Conservation (phyloP, 805 yeast genomes). For the Cyberlindnera mycetangii region DNA sequence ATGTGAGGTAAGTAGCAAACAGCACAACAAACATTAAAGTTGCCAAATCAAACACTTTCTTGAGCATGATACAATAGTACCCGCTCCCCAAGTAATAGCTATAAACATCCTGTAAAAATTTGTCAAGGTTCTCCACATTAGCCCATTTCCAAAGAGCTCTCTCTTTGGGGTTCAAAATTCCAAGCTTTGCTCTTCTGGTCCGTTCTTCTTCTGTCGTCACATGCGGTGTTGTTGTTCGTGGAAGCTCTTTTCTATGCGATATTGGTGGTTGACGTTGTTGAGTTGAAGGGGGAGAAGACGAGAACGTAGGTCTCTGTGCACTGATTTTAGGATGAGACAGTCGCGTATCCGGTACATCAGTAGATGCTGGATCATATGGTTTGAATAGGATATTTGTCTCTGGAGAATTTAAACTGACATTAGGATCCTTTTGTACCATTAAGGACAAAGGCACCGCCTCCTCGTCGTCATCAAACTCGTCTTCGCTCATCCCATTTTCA, state of each 20-base stretch:
- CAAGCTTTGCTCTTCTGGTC: conserved; percentile 30
- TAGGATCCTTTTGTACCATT: conserved; percentile 16
- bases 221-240: conserved; percentile 4
- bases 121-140: conserved; percentile 87
- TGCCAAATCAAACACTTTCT: conserved; percentile 61
- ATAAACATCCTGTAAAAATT: conserved; percentile 79
- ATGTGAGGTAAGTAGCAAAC: conserved; percentile 73
- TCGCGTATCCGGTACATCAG: too few relatives aligned
- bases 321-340: too few relatives aligned
- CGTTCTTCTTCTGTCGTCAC: conserved; percentile 21
- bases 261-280: conserved; percentile 6
- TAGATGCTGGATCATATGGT: too few relatives aligned
- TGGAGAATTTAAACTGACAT: background rate
- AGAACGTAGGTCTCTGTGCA: background rate
- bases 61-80: conserved; percentile 67
- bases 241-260: conserved; percentile 14
- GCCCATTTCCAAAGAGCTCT: conserved; percentile 96
- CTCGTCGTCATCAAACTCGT: conserved; percentile 25
- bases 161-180: conserved; percentile 59
- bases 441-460: conserved; percentile 20
- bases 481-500: conserved; percentile 9
- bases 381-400: background rate
- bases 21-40: conserved; percentile 78
- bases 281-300: conserved; percentile 7
- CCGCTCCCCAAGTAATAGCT: conserved; percentile 86